Conservation (phyloP, 2,329 filamentous ascomycete genomes). For the Alternaria gansuensis region DNA sequence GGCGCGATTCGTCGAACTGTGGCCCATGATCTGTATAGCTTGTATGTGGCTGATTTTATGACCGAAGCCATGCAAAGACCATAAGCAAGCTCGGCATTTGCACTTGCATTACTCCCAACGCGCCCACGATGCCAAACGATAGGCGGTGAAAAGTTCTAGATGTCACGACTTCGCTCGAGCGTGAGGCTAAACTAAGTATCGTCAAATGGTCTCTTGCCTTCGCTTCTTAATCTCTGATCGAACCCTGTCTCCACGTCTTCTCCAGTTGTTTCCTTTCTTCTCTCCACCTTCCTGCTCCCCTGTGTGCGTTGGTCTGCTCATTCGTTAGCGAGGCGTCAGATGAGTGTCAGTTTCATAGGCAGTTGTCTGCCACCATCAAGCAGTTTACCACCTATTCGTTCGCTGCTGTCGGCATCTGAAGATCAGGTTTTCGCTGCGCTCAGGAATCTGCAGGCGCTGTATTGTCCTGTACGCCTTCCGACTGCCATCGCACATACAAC, state of each 20-base stretch:
- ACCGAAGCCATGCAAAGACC: neutral
- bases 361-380: conserved; percentile 47
- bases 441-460: conserved; percentile 41
- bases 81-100: neutral
- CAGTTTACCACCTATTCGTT: conserved; percentile 43
- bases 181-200: conserved; percentile 40
- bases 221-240: conserved; percentile 1
- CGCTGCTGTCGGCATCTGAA: conserved; percentile 34
- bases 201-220: conserved; percentile 22
- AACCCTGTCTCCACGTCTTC: conserved; percentile 29
- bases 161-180: conserved; percentile 38
- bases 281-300: conserved; percentile 14
- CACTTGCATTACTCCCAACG: conserved; percentile 10
- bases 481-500: conserved; percentile 25
- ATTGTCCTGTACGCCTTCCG: conserved; percentile 49
- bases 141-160: conserved; percentile 47
- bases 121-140: conserved; percentile 38
- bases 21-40: neutral
- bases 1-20: neutral
- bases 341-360: conserved; percentile 38
- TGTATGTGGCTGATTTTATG: neutral
- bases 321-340: conserved; percentile 27
- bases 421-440: conserved; percentile 37
- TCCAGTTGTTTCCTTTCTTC: conserved; percentile 27
- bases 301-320: conserved; percentile 11